Evolutionary conservation across 1,284 basidiomycete species (phyloP), one percentile per base, ranked within the genome.

Genomic region (Apiotrichum mycotoxinovorans): DNA sequence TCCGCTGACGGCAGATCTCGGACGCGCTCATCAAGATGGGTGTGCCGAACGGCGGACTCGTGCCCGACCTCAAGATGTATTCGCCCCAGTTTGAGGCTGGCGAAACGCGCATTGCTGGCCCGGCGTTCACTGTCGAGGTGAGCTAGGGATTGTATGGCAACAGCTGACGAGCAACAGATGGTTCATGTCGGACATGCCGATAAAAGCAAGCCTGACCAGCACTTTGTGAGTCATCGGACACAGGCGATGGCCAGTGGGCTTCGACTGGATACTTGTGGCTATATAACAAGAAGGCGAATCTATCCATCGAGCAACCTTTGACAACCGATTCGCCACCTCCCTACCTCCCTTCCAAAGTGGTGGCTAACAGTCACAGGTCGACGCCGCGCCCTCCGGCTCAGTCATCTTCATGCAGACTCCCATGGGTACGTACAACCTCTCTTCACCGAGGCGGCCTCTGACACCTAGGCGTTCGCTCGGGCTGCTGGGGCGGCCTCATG

Each of bases 21-120:
- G 94, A 97, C 74, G 91, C 91, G 1, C 83, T 97, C 68, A 80
- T 94, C 68, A 94, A 91, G 74, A 85, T 97, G 35, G 85, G 86
- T 15, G 70, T 84, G 7, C 79, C 83, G 5, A 82, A 86, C 66
- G 93, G 92, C 1, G 93, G 94, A 0, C 82, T 85, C 68, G 80
- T 97, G 35, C 86, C 91, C 1, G 91, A 94, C 72, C 84, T 98
- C 26, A 78, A 83, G 44, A 79, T 84, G 63, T 73, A 82, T 52
- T 85, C 84, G 20, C 82, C 84, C 22, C 61, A 63, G 23, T 71
- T 73, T 15, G 79, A 75, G 74, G 86, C 58, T 83, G 56, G 65
- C 23, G 65, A 65, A 23, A 65, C 62, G 35, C 70, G 68, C 51
- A 68, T 83, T n/a, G 78, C 87, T 62, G 91, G 88, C 0, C 88